phyloP scores from a whole-genome alignment of 148 eudicot genomes.

The Rhododendron simsii region DNA sequence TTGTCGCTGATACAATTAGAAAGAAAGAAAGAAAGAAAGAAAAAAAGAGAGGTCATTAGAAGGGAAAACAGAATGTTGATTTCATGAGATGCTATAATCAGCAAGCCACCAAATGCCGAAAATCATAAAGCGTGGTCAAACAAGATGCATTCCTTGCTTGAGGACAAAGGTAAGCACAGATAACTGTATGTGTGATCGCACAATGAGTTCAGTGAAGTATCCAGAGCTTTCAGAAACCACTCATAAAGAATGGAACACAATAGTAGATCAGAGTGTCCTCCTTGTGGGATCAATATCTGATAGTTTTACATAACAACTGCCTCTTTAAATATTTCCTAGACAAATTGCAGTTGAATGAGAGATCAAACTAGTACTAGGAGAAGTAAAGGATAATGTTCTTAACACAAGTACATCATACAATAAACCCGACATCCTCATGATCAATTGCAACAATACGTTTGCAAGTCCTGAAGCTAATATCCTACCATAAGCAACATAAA shows the following conservation, averaged over 20 bases:
- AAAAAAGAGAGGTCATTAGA: background rate
- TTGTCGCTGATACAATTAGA: slow-evolving; percentile 44
- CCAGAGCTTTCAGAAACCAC: background rate
- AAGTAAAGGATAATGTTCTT: background rate
- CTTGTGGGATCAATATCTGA: background rate
- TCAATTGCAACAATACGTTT: background rate
- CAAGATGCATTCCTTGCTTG: background rate
- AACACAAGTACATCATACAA: background rate
- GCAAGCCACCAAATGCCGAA: background rate
- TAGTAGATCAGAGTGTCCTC: background rate
- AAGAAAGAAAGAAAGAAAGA: background rate
- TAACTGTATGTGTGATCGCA: background rate
- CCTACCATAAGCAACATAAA: background rate
- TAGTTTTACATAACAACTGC: background rate
- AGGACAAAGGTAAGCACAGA: background rate
- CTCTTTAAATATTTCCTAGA: background rate
- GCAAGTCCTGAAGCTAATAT: background rate
- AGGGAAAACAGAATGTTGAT: background rate
- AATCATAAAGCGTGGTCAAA: background rate
- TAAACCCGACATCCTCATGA: background rate
- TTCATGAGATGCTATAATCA: slow-evolving; percentile 2
- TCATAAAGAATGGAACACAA: background rate
- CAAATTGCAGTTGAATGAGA: background rate
- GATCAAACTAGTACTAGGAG: background rate
- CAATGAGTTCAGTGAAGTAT: background rate